Base-by-base conservation (phyloP, 495 filamentous ascomycete genomes). In the Peziza echinospora region DNA sequence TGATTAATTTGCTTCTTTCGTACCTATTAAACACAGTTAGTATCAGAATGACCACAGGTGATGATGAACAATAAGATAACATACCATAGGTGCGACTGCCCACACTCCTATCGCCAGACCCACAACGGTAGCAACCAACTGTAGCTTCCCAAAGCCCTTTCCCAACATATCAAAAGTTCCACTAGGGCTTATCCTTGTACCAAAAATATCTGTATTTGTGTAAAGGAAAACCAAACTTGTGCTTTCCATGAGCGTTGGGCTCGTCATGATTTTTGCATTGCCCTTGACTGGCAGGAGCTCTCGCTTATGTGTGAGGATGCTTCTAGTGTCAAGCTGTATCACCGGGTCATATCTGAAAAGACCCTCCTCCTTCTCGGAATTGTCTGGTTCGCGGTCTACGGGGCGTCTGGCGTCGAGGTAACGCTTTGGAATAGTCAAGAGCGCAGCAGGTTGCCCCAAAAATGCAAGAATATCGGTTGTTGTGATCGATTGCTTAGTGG, bases 401-500 rank as follows among this genome's bases (percentile, higher is more conserved):
- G 85, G 86, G 6, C 89, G 78, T n/a, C 85, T 73, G 17, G 89
- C 84, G 60, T 94, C 84, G 45, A 94, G 70, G 39, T 82, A 59
- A 5, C 68, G 62, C 34, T 82, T 77, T 13, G 89, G 86, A 46
- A 97, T 80, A 22, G 73, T 77, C 45, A 84, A 64, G 47, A 97
- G 75, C 25, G 79, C 65, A 56, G 81, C 76, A 2, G 74, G 68
- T 26, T 69, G 66, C 6, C 82, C 73, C 7, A 92, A 67, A 34
- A 77, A 74, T 44, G 79, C 84, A 25, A 97, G 71, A 5, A 97
- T 67, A 49, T 84, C 77, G 17, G 82, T 77, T 21, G 74, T 76
- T 4, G 84, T 89, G 63, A 97, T 94, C 13, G 89, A 87, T 65
- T 97, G 89, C 26, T 80, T 74, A 5, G 89, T 97, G 58, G 82